These are phyloP conservation scores for Phaeosphaeriaceae sp. DNA, from an alignment of 2,329 filamentous ascomycete species.

Conservation along the genomic window DNA sequence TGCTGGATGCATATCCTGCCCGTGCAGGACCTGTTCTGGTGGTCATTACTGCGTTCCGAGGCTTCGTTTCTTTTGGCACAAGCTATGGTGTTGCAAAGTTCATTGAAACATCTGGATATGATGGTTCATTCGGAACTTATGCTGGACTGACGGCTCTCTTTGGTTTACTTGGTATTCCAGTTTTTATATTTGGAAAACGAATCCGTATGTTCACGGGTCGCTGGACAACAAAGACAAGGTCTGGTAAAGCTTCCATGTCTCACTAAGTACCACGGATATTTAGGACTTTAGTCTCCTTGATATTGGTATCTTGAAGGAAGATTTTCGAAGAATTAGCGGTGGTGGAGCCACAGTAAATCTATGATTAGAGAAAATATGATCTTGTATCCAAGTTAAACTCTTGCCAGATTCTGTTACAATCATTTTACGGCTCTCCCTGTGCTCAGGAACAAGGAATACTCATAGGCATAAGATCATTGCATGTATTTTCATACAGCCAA, in stretches of 20 bases:
- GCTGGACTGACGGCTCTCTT: conserved; percentile 38
- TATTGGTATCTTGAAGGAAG: background rate
- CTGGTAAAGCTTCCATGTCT: conserved; percentile 18
- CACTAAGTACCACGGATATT: conserved; percentile 3
- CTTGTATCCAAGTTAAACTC: too few species aligned
- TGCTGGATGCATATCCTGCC: conserved; percentile 54
- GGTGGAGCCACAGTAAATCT: too few species aligned
- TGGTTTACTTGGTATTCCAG: conserved; percentile 35
- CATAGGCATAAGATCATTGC: too few species aligned
- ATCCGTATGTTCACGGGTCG: conserved; percentile 39
- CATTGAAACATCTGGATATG: conserved; percentile 39
- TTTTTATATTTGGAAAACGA: conserved; percentile 41
- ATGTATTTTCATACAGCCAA: too few species aligned
- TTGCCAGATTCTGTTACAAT: too few species aligned
- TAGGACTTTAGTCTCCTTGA: background rate
- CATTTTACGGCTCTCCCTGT: too few species aligned
- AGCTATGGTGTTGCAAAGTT: conserved; percentile 49
- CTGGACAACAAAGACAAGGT: conserved; percentile 29
- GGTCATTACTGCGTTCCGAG: conserved; percentile 55
- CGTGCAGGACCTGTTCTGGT: conserved; percentile 53
- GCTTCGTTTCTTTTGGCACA: conserved; percentile 54
- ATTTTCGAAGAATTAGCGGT: too few species aligned
- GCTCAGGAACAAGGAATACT: too few species aligned
- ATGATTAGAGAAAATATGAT: too few species aligned
- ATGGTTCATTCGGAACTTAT: conserved; percentile 42